A percentile compares a stretch with the other conserved stretches of the same genome.
phyloP scores from a whole-genome alignment of 108 stramenopile species.

The Cyclotella kingstonii region DNA sequence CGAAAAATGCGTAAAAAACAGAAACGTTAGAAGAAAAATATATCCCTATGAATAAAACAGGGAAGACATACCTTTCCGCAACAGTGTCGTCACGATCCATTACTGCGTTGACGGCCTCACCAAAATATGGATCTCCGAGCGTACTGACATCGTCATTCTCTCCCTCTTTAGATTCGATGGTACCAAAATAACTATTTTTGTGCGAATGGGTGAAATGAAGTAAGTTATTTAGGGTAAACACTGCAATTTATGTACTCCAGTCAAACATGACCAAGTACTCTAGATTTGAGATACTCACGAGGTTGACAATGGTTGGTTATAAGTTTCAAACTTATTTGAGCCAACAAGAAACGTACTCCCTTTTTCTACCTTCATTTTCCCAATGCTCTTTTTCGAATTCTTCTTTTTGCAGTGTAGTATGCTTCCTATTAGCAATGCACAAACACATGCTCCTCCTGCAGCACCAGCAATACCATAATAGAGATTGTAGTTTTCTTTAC shows the following conservation, averaged over 20 bases:
- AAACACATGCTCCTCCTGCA: slow-evolving; percentile 17
- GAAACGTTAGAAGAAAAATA: neutral
- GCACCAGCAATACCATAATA: slow-evolving; percentile 23
- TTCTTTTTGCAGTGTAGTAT: slow-evolving; percentile 5
- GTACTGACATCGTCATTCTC: slow-evolving; percentile 82
- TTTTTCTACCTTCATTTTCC: neutral
- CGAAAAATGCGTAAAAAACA: no score
- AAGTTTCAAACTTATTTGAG: no score
- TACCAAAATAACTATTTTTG: slow-evolving; percentile 30
- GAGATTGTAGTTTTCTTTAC: slow-evolving; percentile 5
- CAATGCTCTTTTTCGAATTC: neutral
- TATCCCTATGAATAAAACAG: neutral
- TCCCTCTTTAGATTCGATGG: slow-evolving; percentile 47
- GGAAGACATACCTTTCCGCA: slow-evolving; percentile 13
- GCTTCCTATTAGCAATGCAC: slow-evolving; percentile 8
- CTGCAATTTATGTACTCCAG: neutral
- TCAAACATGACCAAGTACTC: no score
- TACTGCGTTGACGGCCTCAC: slow-evolving; percentile 43
- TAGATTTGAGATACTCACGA: no score
- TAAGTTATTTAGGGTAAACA: neutral
- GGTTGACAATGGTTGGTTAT: no score
- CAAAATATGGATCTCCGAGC: slow-evolving; percentile 78
- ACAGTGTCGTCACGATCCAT: slow-evolving; percentile 39
- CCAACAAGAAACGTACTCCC: neutral
- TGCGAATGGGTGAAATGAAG: neutral